Conservation (phyloP, 345 rosid genomes). For the Garcia nutans region DNA sequence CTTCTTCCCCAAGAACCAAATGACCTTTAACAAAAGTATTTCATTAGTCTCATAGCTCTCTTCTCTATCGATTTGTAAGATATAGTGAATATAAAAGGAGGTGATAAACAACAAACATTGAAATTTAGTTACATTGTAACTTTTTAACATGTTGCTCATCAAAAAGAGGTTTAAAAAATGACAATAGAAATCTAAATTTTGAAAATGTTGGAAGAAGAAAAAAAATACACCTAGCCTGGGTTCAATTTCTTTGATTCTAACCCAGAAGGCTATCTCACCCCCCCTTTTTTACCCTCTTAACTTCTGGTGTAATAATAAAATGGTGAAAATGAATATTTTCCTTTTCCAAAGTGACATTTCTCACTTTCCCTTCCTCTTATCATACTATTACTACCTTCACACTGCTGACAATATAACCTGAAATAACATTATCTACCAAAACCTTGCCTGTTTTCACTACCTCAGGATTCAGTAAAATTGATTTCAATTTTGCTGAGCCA, state of each 20-base stretch:
- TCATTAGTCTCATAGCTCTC: slow-evolving; percentile 17
- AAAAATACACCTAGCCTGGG: slow-evolving; percentile 33
- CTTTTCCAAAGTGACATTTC: slow-evolving; percentile 26
- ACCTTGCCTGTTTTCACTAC: slow-evolving; percentile 35
- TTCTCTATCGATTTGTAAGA: slow-evolving; percentile 23
- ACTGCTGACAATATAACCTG: slow-evolving; percentile 27
- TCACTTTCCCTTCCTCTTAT: slow-evolving; percentile 19
- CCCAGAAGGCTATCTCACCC: slow-evolving; percentile 38
- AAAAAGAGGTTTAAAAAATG: slow-evolving; percentile 13
- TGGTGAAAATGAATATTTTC: slow-evolving; percentile 43
- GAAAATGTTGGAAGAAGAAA: slow-evolving; percentile 30
- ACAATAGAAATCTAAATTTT: slow-evolving; percentile 27
- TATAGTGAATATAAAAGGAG: slow-evolving; percentile 24
- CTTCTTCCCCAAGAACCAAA: slow-evolving; percentile 12
- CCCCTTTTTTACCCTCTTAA: slow-evolving; percentile 9
- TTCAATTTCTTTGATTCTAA: slow-evolving; percentile 23
- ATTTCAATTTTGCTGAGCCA: slow-evolving; percentile 81
- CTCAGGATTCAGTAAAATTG: slow-evolving; percentile 31
- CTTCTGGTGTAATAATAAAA: slow-evolving; percentile 45
- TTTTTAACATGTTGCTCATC: slow-evolving; percentile 19
- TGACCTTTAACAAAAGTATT: neutral
- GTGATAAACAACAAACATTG: slow-evolving; percentile 25
- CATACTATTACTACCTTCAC: slow-evolving; percentile 33
- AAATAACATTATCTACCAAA: slow-evolving; percentile 50
- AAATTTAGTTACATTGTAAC: slow-evolving; percentile 23